phyloP scores from a whole-genome alignment of 345 rosid species.

The Turritis glabra region DNA sequence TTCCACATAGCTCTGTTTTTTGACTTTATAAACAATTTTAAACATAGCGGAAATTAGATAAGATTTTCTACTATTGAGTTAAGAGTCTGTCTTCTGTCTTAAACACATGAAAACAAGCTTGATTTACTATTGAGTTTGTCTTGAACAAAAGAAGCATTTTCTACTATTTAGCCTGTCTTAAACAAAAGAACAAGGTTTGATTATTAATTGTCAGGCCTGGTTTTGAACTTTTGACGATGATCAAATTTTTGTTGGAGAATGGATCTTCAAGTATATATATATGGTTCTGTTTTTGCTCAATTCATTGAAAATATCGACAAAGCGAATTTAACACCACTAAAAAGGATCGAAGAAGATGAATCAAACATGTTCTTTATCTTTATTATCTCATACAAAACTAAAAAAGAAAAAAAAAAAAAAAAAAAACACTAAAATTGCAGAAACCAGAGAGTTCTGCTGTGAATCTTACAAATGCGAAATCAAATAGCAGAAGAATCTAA shows the following conservation, averaged over 20 bases:
- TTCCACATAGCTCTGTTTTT: constrained; percentile 7
- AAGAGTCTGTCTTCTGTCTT: no score
- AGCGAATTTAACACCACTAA: background rate
- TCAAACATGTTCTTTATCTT: background rate
- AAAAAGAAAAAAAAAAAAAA: no score
- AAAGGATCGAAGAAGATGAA: background rate
- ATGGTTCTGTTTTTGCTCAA: background rate
- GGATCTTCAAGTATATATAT: background rate
- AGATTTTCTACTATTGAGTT: background rate
- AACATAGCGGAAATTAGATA: background rate
- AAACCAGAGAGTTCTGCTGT: constrained; percentile 39
- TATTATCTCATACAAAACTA: constrained; percentile 12
- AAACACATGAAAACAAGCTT: background rate
- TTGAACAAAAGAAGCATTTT: background rate
- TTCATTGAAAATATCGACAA: background rate
- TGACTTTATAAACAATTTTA: background rate
- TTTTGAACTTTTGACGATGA: background rate
- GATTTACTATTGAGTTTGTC: background rate
- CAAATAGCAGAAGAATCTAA: constrained; percentile 26
- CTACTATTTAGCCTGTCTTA: background rate
- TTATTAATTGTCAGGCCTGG: background rate
- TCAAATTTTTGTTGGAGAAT: background rate
- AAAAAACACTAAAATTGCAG: constrained; percentile 20
- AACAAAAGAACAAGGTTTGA: background rate
- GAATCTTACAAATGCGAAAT: background rate